These are phyloP conservation scores for Cryptosporidium muris DNA, from an alignment of 169 alveolate species.

Conservation along the genomic window DNA sequence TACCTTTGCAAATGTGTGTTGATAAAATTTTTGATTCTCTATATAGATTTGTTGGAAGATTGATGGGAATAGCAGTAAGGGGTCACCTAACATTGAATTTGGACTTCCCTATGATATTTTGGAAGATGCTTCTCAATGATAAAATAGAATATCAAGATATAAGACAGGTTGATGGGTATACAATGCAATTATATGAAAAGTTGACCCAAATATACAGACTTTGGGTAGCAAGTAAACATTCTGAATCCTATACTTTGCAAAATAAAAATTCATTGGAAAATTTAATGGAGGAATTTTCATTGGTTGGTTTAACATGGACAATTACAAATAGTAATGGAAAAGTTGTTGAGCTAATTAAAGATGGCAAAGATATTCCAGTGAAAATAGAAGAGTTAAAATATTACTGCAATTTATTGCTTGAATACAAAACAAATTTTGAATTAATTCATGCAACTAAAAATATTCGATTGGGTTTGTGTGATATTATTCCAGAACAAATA, in stretches of 20 bases:
- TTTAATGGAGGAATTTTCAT: conserved; percentile 50
- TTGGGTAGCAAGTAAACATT: background rate
- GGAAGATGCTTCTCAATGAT: conserved; percentile 83
- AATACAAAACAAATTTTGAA: conserved; percentile 30
- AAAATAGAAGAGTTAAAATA: conserved; percentile 43
- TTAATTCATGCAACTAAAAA: conserved; percentile 64
- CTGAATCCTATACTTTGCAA: background rate
- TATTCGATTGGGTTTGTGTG: conserved; percentile 75
- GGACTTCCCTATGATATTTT: conserved; percentile 82
- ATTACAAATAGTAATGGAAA: conserved; percentile 71
- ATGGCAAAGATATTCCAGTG: conserved; percentile 71
- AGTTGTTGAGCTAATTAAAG: conserved; percentile 65
- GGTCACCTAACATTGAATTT: conserved; percentile 81
- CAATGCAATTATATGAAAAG: conserved; percentile 77
- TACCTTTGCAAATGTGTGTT: background rate
- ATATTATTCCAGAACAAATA: conserved; percentile 78
- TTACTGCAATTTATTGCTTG: conserved; percentile 49
- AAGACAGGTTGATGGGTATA: conserved; percentile 81
- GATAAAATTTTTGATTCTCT: conserved; percentile 74
- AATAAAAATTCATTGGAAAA: conserved; percentile 69
- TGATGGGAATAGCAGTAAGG: conserved; percentile 86
- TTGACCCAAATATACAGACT: conserved; percentile 63
- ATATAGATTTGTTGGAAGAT: conserved; percentile 81
- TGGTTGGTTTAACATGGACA: conserved; percentile 50
- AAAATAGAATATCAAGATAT: conserved; percentile 76